These are phyloP conservation scores for Talaromyces sp. DNA, from an alignment of 2,329 filamentous ascomycete genomes.

Conservation along the genomic window DNA sequence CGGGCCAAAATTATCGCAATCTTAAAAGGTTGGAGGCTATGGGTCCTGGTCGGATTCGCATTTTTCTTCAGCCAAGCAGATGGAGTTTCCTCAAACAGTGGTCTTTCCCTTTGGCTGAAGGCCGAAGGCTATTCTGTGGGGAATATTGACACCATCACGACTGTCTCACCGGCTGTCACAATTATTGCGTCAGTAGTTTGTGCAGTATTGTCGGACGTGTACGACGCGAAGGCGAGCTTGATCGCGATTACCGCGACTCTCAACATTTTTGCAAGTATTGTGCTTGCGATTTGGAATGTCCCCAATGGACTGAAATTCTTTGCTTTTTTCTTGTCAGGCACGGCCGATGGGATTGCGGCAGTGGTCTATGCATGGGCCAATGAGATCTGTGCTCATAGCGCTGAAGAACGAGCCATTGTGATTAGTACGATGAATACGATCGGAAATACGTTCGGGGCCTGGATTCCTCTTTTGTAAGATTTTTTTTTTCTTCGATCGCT, in stretches of 20 bases:
- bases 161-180: slow-evolving; percentile 19
- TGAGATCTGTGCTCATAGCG: slow-evolving; percentile 37
- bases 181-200: slow-evolving; percentile 22
- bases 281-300: slow-evolving; percentile 23
- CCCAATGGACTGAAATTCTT: slow-evolving; percentile 21
- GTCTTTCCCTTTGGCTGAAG: slow-evolving; percentile 25
- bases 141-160: slow-evolving; percentile 22
- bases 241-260: slow-evolving; percentile 18
- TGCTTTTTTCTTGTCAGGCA: slow-evolving; percentile 24
- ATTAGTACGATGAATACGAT: slow-evolving; percentile 34
- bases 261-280: slow-evolving; percentile 21
- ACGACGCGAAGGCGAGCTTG: slow-evolving; percentile 18
- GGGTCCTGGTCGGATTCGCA: slow-evolving; percentile 19
- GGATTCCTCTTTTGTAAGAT: slow-evolving; percentile 31
- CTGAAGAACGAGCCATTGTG: slow-evolving; percentile 27
- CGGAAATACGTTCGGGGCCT: slow-evolving; percentile 35
- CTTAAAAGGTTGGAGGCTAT: slow-evolving; percentile 21
- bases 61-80: slow-evolving; percentile 29
- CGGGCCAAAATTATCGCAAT: slow-evolving; percentile 13
- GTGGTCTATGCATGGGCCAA: slow-evolving; percentile 30
- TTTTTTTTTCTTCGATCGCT: not conserved
- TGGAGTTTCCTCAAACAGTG: slow-evolving; percentile 25
- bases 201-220: slow-evolving; percentile 17
- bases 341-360: slow-evolving; percentile 24
- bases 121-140: slow-evolving; percentile 23